Base-by-base conservation (phyloP, 1,284 basidiomycete genomes). In the Malassezia globosa region DNA sequence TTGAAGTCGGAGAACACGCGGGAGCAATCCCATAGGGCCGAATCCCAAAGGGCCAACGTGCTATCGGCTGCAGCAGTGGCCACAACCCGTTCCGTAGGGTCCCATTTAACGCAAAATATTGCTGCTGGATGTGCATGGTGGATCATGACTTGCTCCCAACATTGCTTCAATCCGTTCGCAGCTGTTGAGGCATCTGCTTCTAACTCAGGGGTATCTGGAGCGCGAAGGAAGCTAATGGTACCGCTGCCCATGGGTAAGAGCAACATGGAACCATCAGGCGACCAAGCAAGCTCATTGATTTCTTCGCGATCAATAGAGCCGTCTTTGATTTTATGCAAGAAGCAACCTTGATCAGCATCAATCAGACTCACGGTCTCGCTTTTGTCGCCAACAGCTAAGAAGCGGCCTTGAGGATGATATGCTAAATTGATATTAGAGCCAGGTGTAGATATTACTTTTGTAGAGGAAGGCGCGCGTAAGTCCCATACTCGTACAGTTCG, bases 401-500 rank as follows among this genome's bases (percentile, higher is more conserved):
- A 50, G 16, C 58, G 27, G 0, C 66, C 66, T 5, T 37, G 14
- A 0, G 66, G 66, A 46, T 62, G 60, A 40, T 59, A 69, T 8
- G 56, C 42, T 13, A 69, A 43, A 35, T 69, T 69, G 49, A 66
- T 62, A 37, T 69, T 67, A 3, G 54, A 31, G 0, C 61, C 63
- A 0, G 61, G 55, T 0, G 63, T 69, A 0, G 8, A 6, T 2
- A 58, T 40, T 0, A 51, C 38, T 3, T 29, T 34, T 1, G 41
- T 29, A 10, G 43, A 37, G 8, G 16, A 13, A 10, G 38, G 29
- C 8, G n/a, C 19, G 11, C 64, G 51, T 5, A 56, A 49, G 43
- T 69, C 67, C 66, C 67, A 69, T 4, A 67, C 48, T 7, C 62
- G 46, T 2, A 66, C 62, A 11, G 58, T 68, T 37, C 56, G 56